Conservation (phyloP, 2,329 filamentous ascomycete species). For the Penicillium sp. region DNA sequence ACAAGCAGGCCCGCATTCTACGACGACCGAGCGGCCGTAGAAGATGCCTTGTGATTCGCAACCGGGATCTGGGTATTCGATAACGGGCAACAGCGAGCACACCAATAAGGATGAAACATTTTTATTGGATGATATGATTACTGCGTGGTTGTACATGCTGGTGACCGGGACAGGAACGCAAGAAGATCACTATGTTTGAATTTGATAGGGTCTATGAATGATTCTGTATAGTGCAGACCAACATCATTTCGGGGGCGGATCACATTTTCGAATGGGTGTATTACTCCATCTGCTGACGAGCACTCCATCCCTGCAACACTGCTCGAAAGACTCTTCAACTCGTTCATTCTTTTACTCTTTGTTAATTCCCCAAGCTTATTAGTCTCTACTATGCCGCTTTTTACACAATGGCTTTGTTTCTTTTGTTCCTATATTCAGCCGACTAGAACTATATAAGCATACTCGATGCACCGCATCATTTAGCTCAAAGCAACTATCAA, state of each 20-base stretch:
- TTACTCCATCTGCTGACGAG: background rate
- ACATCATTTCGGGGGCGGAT: background rate
- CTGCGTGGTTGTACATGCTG: background rate
- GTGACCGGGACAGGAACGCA: background rate
- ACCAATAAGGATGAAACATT: background rate
- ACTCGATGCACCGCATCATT: background rate
- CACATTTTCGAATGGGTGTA: background rate
- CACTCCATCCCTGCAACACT: background rate
- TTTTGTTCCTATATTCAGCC: background rate
- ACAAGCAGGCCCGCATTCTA: background rate
- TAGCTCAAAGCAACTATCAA: background rate
- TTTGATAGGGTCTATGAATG: background rate
- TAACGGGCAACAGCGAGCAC: background rate
- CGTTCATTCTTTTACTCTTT: background rate
- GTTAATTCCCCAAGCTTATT: background rate
- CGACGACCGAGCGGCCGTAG: background rate
- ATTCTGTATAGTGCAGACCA: background rate
- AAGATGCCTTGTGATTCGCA: background rate
- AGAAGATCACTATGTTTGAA: background rate
- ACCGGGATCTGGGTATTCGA: background rate
- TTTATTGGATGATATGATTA: background rate
- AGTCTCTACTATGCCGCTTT: background rate
- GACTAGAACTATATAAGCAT: background rate
- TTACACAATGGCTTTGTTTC: background rate
- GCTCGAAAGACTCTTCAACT: background rate